Base-by-base conservation (phyloP, 306 rosid species). In the Quercus ilex region DNA sequence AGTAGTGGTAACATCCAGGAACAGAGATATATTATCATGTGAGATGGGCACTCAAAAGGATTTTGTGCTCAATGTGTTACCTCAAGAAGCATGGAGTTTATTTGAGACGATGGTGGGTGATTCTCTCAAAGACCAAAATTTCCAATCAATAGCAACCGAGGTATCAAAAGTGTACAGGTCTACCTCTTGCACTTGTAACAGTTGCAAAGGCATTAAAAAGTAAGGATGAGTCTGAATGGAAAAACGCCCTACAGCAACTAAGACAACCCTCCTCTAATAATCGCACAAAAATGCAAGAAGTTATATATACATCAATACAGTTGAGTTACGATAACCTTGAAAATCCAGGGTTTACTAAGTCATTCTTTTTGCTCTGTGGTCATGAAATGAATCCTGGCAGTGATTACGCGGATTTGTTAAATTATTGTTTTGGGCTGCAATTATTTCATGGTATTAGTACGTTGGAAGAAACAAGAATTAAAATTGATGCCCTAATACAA, bases 291-390 rank as follows among this genome's bases (percentile, higher is more conserved):
- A 46, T 41, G 2, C 20, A 38, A 1, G 28, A 69, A 11, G 4
- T 26, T 4, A 18, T 69, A 3, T 81, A 80, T 13, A 72, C 33
- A 56, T 75, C 79, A 46, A 80, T 79, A 41, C 60, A 43, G 75
- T 52, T 84, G 70, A 84, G 86, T 77, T 84, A 74, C 57, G 43
- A 84, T 0, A 81, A 49, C n/a, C 2, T 84, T 33, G 78, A 73
- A 63, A 49, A 63, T 18, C 74, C 74, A 19, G 85, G 82, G 30
- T 9, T 35, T 35, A 77, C 77, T 13, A 77, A 84, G 64, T 17
- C 74, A 14, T 28, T 55, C 28, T 82, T 82, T 77, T 35, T 87
- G 41, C 63, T 85, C 3, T 88, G 89, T 65, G 74, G 75, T 77
- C 23, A 9, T 46, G 13, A 46, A 46, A 8, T 8, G 69, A 82